Evolutionary conservation across 495 filamentous ascomycete species (phyloP).

Genomic region (Lasiosphaeria ovina): DNA sequence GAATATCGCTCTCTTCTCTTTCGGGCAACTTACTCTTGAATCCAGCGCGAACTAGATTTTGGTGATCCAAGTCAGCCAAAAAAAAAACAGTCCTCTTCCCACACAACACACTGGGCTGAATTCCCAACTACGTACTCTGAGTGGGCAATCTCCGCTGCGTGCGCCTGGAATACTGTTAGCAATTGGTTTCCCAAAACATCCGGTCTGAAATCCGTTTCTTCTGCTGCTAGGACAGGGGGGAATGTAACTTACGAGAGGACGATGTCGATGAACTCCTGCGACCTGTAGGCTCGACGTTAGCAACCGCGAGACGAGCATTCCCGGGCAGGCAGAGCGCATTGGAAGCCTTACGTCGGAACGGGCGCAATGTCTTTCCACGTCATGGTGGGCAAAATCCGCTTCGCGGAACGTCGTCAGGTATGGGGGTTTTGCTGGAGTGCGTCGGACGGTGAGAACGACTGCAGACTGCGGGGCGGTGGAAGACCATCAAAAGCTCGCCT

Average conservation of each 20-base stretch:
- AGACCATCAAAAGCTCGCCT: constrained; percentile 6
- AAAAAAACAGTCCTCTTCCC: neutral
- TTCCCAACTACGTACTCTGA: constrained; percentile 53
- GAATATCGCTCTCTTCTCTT: neutral
- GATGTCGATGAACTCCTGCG: constrained; percentile 92
- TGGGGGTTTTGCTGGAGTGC: constrained; percentile 11
- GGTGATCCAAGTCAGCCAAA: constrained; percentile 19
- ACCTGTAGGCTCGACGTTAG: constrained; percentile 18
- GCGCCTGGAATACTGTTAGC: constrained; percentile 51
- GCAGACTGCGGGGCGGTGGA: constrained; percentile 29
- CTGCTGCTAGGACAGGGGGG: neutral
- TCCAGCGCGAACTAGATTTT: constrained; percentile 64
- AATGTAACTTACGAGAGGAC: constrained; percentile 57
- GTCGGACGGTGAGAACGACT: constrained; percentile 13
- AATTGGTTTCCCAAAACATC: neutral
- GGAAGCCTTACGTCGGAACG: constrained; percentile 70
- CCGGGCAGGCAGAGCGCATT: neutral
- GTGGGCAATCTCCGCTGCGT: constrained; percentile 94
- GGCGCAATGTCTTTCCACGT: constrained; percentile 72
- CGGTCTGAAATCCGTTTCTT: neutral
- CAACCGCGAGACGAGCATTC: neutral
- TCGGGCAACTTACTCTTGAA: constrained; percentile 68
- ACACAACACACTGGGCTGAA: neutral
- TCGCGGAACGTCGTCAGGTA: constrained; percentile 12
- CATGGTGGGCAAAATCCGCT: constrained; percentile 30